phyloP scores from a whole-genome alignment of 345 rosid species.

The Pistacia vera region DNA sequence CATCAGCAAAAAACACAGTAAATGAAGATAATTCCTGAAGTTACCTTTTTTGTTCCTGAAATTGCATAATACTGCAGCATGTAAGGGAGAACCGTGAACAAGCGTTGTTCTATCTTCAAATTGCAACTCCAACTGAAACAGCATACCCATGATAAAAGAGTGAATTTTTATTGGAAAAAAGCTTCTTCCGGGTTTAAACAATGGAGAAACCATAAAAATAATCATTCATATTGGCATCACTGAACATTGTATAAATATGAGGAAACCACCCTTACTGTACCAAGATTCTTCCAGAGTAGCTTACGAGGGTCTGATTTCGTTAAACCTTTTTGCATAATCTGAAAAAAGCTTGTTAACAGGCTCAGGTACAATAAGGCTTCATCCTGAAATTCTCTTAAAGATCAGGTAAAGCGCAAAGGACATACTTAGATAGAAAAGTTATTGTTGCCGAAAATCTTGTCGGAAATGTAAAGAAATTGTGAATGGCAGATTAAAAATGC shows the following conservation, averaged over 20 bases:
- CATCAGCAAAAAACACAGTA: background rate
- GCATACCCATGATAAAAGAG: constrained; percentile 13
- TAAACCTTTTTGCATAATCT: constrained; percentile 80
- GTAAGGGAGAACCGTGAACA: constrained; percentile 86
- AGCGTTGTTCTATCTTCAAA: constrained; percentile 82
- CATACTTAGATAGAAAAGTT: background rate
- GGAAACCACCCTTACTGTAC: constrained; percentile 78
- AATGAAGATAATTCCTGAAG: constrained; percentile 15
- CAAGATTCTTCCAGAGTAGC: constrained; percentile 95
- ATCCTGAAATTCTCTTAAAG: constrained; percentile 56
- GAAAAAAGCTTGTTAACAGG: constrained; percentile 72
- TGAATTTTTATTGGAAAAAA: background rate
- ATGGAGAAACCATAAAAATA: background rate
- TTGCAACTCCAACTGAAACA: constrained; percentile 83
- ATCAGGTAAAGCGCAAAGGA: constrained; percentile 12
- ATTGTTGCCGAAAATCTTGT: background rate
- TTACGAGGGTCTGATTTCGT: constrained; percentile 90
- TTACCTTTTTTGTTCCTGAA: constrained; percentile 86
- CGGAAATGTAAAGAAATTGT: background rate
- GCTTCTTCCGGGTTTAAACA: background rate
- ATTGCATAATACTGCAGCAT: constrained; percentile 94
- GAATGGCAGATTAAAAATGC: background rate
- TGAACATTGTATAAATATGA: background rate
- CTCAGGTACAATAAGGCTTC: constrained; percentile 76
- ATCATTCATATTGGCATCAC: background rate